Percentiles rank a stretch among this genome's conserved stretches.
phyloP scores from a whole-genome alignment of 1,284 basidiomycete species.

The Cryptococcus depauperatus region DNA sequence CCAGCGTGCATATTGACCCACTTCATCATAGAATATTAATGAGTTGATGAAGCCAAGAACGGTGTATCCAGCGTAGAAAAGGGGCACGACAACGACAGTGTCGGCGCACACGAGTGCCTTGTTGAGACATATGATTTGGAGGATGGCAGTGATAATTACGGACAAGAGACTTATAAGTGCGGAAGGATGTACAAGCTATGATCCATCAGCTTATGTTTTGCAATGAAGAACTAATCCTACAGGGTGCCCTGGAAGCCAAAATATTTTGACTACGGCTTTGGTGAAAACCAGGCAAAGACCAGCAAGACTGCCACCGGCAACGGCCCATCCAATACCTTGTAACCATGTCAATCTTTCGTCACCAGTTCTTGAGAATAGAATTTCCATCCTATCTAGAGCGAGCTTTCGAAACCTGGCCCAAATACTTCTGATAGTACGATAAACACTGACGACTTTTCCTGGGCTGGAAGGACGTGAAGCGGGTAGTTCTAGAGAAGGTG shows the following conservation, averaged over 20 bases:
- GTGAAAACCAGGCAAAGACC: constrained; percentile 85
- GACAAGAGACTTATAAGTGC: constrained; percentile 75
- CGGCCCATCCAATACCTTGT: constrained; percentile 84
- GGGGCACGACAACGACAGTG: constrained; percentile 63
- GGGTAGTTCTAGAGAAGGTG: constrained; percentile 28
- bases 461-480: constrained; percentile 15
- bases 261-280: constrained; percentile 55
- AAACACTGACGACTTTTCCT: constrained; percentile 16
- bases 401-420: constrained; percentile 52
- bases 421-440: constrained; percentile 7
- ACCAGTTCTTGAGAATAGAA: constrained; percentile 65
- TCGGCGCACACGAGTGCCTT: constrained; percentile 59
- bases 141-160: constrained; percentile 66
- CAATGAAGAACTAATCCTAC: constrained; percentile 17
- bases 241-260: constrained; percentile 35
- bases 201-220: constrained; percentile 2
- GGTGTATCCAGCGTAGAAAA: constrained; percentile 62
- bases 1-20: constrained; percentile 74
- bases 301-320: constrained; percentile 77
- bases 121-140: constrained; percentile 85
- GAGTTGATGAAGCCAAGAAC: constrained; percentile 60
- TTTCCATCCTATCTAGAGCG: constrained; percentile 59
- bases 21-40: constrained; percentile 69
- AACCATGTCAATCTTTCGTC: constrained; percentile 79
- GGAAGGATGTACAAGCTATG: constrained; percentile 62